phyloP scores from a whole-genome alignment of 2,329 filamentous ascomycete species.

The Fusarium paranaense region DNA sequence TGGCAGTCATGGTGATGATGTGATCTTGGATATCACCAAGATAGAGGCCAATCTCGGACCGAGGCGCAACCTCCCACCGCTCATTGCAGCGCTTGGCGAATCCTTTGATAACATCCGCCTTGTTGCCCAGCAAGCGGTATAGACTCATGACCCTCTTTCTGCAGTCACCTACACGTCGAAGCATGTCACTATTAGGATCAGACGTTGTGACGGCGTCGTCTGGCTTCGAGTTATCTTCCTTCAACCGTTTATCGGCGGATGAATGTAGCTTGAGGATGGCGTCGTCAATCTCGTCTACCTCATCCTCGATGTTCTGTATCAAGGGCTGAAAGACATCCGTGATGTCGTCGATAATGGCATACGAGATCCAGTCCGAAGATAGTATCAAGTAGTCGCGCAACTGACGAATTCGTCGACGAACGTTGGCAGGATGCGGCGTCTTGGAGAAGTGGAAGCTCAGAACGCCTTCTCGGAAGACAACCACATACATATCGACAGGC shows the following conservation, averaged over 20 bases:
- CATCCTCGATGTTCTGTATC: constrained; percentile 92
- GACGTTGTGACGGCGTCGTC: constrained; percentile 57
- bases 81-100: constrained; percentile 99
- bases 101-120: constrained; percentile 98
- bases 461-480: constrained; percentile 95
- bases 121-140: constrained; percentile 92
- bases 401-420: constrained; percentile 91
- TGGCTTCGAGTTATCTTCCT: constrained; percentile 58
- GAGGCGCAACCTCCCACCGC: constrained; percentile 94
- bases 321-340: constrained; percentile 95
- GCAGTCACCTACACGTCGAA: constrained; percentile 91
- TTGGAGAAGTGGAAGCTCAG: constrained; percentile 98
- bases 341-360: constrained; percentile 97
- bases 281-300: constrained; percentile 97
- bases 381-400: constrained; percentile 93
- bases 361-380: constrained; percentile 97
- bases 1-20: constrained; percentile 98
- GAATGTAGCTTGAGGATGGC: constrained; percentile 86
- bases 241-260: constrained; percentile 56
- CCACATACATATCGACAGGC: constrained; percentile 96
- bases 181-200: constrained; percentile 79
- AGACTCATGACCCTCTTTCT: constrained; percentile 97
- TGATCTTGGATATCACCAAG: constrained; percentile 99
- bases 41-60: constrained; percentile 97
- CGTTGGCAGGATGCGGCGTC: constrained; percentile 95